phyloP scores from a whole-genome alignment of 352 stramenopile species.

The Pythium vanterpoolii region DNA sequence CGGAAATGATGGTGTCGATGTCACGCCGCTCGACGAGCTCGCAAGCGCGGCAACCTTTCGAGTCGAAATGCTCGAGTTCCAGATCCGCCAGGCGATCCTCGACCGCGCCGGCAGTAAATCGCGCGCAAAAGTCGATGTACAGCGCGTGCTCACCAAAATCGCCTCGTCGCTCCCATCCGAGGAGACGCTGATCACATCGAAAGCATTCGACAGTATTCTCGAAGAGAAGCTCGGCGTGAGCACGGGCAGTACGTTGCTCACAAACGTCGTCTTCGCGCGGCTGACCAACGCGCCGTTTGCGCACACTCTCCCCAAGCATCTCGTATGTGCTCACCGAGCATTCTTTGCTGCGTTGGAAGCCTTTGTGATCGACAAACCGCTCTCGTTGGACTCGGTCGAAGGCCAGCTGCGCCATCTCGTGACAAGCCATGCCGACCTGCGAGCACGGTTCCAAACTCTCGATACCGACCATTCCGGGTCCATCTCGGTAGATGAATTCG shows the following conservation, averaged over 20 bases:
- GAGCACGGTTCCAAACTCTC: slow-evolving; percentile 26
- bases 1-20: not conserved
- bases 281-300: slow-evolving; percentile 22
- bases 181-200: slow-evolving; percentile 14
- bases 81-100: slow-evolving; percentile 33
- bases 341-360: slow-evolving; percentile 31
- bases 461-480: slow-evolving; percentile 35
- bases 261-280: slow-evolving; percentile 31
- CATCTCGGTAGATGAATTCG: slow-evolving; percentile 30
- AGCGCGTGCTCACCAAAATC: slow-evolving; percentile 25
- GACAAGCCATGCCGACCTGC: slow-evolving; percentile 25
- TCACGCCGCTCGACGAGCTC: slow-evolving; percentile 19
- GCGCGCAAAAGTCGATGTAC: slow-evolving; percentile 29
- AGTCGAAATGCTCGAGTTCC: slow-evolving; percentile 46
- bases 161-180: slow-evolving; percentile 15
- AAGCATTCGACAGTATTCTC: slow-evolving; percentile 26
- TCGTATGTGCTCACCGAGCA: not conserved
- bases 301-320: slow-evolving; percentile 15
- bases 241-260: slow-evolving; percentile 20
- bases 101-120: slow-evolving; percentile 20
- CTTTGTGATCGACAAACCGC: slow-evolving; percentile 28
- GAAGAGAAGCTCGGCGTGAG: slow-evolving; percentile 36
- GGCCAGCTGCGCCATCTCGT: slow-evolving; percentile 36
- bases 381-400: slow-evolving; percentile 41
- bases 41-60: slow-evolving; percentile 31